Evolutionary conservation across 306 rosid genomes (phyloP).

Genomic region (Datisca glomerata): DNA sequence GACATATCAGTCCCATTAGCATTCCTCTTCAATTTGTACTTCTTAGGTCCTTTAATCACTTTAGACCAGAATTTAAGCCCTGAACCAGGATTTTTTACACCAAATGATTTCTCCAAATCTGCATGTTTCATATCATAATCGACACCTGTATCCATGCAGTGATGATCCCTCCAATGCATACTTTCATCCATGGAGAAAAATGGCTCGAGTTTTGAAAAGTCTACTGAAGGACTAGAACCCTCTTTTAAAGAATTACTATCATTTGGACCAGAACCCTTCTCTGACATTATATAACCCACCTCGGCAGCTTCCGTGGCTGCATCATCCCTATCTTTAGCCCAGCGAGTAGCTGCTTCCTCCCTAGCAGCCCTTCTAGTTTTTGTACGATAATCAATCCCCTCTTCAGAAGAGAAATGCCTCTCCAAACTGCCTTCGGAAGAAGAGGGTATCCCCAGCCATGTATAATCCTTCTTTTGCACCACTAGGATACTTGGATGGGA

Average conservation of each 20-base stretch:
- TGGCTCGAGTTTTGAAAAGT: conserved; percentile 20
- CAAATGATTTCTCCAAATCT: conserved; percentile 71
- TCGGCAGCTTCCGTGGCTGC: conserved; percentile 68
- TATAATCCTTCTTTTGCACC: conserved; percentile 71
- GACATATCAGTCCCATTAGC: conserved; percentile 40
- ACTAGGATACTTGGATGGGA: conserved; percentile 55
- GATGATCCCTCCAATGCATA: conserved; percentile 50
- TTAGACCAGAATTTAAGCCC: conserved; percentile 56
- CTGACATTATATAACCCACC: conserved; percentile 58
- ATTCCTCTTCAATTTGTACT: conserved; percentile 46
- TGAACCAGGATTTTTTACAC: conserved; percentile 47
- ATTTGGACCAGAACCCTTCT: conserved; percentile 23
- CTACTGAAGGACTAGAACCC: conserved; percentile 17
- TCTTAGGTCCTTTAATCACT: conserved; percentile 35
- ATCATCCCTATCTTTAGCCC: conserved; percentile 50
- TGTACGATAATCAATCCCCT: conserved; percentile 67
- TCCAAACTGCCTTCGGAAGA: conserved; percentile 25
- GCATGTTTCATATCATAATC: conserved; percentile 78
- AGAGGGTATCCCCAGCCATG: conserved; percentile 80
- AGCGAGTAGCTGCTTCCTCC: conserved; percentile 44
- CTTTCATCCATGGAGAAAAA: conserved; percentile 51
- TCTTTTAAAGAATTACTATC: conserved; percentile 30
- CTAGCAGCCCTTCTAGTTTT: conserved; percentile 52
- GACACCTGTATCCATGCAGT: conserved; percentile 60
- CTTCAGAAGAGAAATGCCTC: conserved; percentile 48